Evolutionary conservation across 2,329 filamentous ascomycete species (phyloP).

Genomic region (Fonsecaea pugnacius): DNA sequence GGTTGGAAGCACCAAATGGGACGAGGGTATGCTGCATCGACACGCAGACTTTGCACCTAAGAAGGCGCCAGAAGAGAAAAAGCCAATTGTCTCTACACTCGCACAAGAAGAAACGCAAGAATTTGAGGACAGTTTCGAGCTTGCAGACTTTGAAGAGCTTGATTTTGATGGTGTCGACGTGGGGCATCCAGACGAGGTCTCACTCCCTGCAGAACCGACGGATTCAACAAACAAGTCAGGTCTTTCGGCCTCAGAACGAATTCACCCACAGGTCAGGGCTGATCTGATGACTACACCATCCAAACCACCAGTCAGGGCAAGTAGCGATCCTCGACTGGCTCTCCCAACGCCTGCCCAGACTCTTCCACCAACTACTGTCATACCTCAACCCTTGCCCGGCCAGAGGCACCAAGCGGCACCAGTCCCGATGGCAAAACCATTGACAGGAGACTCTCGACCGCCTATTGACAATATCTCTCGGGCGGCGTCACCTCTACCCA

Average conservation of each 20-base stretch:
- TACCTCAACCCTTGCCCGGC: slow-evolving; percentile 31
- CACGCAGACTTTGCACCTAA: slow-evolving; percentile 71
- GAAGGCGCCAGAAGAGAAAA: slow-evolving; percentile 59
- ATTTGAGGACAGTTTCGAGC: slow-evolving; percentile 44
- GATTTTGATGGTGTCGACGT: slow-evolving; percentile 73
- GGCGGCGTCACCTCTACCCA: slow-evolving; percentile 33
- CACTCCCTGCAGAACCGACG: slow-evolving; percentile 52
- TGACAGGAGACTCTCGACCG: slow-evolving; percentile 10
- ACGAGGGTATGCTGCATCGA: slow-evolving; percentile 77
- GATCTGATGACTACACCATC: slow-evolving; percentile 32
- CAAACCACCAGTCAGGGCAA: slow-evolving; percentile 24
- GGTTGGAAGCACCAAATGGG: slow-evolving; percentile 74
- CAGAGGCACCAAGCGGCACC: slow-evolving; percentile 22
- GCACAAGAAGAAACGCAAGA: slow-evolving; percentile 21
- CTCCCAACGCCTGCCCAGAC: slow-evolving; percentile 7
- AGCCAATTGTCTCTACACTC: slow-evolving; percentile 36
- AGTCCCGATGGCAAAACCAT: slow-evolving; percentile 10
- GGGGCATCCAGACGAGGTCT: slow-evolving; percentile 77
- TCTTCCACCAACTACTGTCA: slow-evolving; percentile 8
- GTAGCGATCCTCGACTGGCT: slow-evolving; percentile 3
- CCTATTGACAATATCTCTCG: slow-evolving; percentile 17
- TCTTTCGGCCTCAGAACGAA: slow-evolving; percentile 27
- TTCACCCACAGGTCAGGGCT: slow-evolving; percentile 15
- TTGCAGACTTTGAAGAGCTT: slow-evolving; percentile 72
- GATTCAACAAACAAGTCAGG: slow-evolving; percentile 33